phyloP scores from a whole-genome alignment of 169 alveolate genomes.

The Plasmodium gaboni region DNA sequence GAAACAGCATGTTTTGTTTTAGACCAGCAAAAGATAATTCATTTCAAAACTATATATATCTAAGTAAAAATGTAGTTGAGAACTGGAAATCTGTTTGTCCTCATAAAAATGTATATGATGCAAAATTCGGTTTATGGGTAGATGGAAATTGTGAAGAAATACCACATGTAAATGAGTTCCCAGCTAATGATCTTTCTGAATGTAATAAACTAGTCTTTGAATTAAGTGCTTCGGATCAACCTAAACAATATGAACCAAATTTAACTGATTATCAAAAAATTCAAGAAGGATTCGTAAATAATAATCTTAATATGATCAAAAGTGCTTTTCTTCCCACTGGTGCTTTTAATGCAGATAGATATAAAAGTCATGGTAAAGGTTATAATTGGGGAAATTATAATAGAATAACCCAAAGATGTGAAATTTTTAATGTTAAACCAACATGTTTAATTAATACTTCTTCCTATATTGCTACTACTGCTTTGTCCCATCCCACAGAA shows the following conservation, averaged over 20 bases:
- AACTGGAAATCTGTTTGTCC: slow-evolving; percentile 85
- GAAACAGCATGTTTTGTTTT: slow-evolving; percentile 80
- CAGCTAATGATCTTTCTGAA: slow-evolving; percentile 30
- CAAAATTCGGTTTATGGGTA: slow-evolving; percentile 85
- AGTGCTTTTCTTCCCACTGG: slow-evolving; percentile 74
- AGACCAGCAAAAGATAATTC: slow-evolving; percentile 79
- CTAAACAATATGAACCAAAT: slow-evolving; percentile 50
- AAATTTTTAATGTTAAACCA: slow-evolving; percentile 78
- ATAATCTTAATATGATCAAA: slow-evolving; percentile 30
- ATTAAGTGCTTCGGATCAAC: slow-evolving; percentile 83
- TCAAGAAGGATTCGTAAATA: slow-evolving; percentile 18
- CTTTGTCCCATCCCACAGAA: slow-evolving; percentile 81
- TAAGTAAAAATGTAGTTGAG: slow-evolving; percentile 74
- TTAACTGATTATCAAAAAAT: slow-evolving; percentile 56
- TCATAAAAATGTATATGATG: slow-evolving; percentile 78
- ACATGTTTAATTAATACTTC: slow-evolving; percentile 80
- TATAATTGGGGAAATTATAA: slow-evolving; percentile 85
- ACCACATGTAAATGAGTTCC: not conserved
- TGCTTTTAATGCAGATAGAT: slow-evolving; percentile 37
- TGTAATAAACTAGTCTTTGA: slow-evolving; percentile 81
- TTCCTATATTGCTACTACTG: slow-evolving; percentile 81
- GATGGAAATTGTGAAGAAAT: slow-evolving; percentile 74
- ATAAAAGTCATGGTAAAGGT: slow-evolving; percentile 81
- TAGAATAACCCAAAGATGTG: slow-evolving; percentile 56
- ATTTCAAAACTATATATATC: slow-evolving; percentile 77